Evolutionary conservation across 805 yeast genomes (phyloP).

Genomic region (Hanseniaspora lachancei): DNA sequence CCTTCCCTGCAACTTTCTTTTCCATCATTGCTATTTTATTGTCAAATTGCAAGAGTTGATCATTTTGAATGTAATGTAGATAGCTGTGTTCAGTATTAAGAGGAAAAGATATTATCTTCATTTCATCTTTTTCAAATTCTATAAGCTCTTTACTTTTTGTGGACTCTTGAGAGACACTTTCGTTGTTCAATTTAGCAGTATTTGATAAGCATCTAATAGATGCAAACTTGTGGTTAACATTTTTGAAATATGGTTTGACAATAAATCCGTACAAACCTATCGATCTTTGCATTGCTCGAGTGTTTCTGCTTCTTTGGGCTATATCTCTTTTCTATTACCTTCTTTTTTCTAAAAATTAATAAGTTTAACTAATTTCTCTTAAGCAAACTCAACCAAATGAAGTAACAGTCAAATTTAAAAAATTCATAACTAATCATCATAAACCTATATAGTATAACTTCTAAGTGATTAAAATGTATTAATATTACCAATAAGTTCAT

Average conservation of each 20-base stretch:
- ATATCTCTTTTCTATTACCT: too few species aligned
- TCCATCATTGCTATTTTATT: constrained; percentile 29
- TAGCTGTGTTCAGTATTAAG: constrained; percentile 48
- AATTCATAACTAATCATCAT: too few species aligned
- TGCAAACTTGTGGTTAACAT: background rate
- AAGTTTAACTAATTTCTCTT: background rate
- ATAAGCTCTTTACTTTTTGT: background rate
- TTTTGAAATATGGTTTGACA: background rate
- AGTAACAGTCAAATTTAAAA: too few species aligned
- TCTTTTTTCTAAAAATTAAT: background rate
- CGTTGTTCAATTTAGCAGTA: background rate
- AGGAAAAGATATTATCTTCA: constrained; percentile 60
- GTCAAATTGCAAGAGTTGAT: constrained; percentile 19
- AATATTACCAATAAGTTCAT: background rate
- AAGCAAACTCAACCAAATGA: too few species aligned
- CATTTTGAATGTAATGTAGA: constrained; percentile 50
- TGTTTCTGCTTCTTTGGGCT: too few species aligned
- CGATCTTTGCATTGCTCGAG: background rate
- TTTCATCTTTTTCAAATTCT: constrained; percentile 29
- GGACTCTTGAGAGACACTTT: background rate
- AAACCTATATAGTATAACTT: too few species aligned
- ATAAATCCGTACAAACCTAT: background rate
- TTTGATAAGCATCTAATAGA: background rate
- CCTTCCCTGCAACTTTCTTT: constrained; percentile 36
- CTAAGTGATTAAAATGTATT: too few species aligned